Base-by-base conservation (phyloP, 2,329 filamentous ascomycete genomes). In the Cytospora schulzeri region DNA sequence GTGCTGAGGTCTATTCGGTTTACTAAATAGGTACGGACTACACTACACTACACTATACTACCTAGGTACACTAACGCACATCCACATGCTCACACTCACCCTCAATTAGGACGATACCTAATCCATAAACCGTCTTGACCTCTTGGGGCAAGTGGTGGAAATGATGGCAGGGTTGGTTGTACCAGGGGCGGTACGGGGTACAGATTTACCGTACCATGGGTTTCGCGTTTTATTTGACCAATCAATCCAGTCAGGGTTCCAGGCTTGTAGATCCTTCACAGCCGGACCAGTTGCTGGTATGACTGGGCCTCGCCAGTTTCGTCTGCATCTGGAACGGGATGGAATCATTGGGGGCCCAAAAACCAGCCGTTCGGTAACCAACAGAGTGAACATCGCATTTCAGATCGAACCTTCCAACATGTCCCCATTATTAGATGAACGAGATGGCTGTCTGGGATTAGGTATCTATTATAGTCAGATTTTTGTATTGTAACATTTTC, bases 321-420 rank as follows among this genome's bases (percentile, higher is more conserved):
- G 45, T 50, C 3, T 50, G 60, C 52, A 56, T 62, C 50, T 56
- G 52, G 41, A 45, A 62, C 53, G 59, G 52, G 28, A 62, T 53
- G 28, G 28, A 35, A 55, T 55, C 15, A 50, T 48, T 62, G 60
- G 60, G 60, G 52, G 29, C 52, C 52, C 51, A 26, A 48, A 56
- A 62, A 62, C 60, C 60, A 62, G 60, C 53, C 38, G 38, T 35
- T 62, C 60, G 60, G 60, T 62, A 62, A 62, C 60, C 60, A 62
- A 56, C 52, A 62, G 38, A 50, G 33, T 24, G 19, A 35, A 17
- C 17, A 51, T 50, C 53, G 45, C n/a, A 4, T 26, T 45, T 33
- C 53, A 24, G 31, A 29, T 29, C 45, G 38, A 29, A 54, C n/a
- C 52, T 50, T 50, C 28, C 48, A 55, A 55, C 60, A 61, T 48